Conservation (phyloP, 352 stramenopile species). For the Globisporangium echinulatum region DNA sequence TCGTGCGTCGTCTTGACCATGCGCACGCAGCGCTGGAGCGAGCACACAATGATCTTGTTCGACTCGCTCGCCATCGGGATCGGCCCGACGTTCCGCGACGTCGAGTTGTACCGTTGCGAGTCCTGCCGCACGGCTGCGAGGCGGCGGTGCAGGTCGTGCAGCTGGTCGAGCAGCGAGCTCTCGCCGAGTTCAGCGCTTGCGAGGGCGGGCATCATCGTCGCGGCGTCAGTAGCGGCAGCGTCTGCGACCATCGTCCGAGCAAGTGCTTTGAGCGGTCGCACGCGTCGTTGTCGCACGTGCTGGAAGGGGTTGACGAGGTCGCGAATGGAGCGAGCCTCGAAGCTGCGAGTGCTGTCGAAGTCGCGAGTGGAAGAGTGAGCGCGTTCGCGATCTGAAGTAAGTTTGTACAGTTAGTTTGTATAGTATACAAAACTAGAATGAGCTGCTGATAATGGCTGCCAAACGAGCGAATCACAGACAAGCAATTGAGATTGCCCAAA, state of each 20-base stretch:
- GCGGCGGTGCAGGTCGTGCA: slow-evolving; percentile 66
- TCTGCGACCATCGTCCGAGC: neutral
- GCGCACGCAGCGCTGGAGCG: slow-evolving; percentile 58
- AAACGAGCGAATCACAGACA: no score
- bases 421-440: no score
- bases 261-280: neutral
- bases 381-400: no score
- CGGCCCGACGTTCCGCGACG: slow-evolving; percentile 50
- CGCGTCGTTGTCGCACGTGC: neutral
- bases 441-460: no score
- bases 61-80: slow-evolving; percentile 69
- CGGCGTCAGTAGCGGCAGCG: neutral
- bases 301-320: no score
- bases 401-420: no score
- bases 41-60: slow-evolving; percentile 81
- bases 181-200: slow-evolving; percentile 42
- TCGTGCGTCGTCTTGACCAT: slow-evolving; percentile 67
- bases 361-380: neutral
- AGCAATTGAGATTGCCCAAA: no score
- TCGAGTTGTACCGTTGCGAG: slow-evolving; percentile 62
- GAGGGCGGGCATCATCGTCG: neutral
- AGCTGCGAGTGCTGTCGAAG: neutral
- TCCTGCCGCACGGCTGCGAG: slow-evolving; percentile 68
- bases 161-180: slow-evolving; percentile 68
- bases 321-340: no score